Evolutionary conservation across 352 stramenopile species (phyloP), one percentile per base, ranked within the genome.

Genomic region (Blastocystis sp.): DNA sequence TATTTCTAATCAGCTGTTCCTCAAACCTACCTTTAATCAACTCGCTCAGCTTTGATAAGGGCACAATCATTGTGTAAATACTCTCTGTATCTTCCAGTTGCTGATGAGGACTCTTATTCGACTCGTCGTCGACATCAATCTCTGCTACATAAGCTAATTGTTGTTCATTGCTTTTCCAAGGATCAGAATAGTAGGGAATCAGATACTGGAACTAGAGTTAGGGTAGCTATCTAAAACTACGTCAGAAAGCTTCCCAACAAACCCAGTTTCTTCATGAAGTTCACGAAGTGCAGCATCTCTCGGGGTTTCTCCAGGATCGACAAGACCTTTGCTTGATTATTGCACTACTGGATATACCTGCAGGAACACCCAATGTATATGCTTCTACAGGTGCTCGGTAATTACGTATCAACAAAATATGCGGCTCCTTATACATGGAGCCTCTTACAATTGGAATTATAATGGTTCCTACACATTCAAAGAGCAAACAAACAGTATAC

Each of bases 121-220:
- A 50, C 13, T 53, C 26, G n/a, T 26, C 20, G 26, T 85, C 73
- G 30, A 85, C 63, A 47, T 85, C 73, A 16, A 85, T 47, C 47
- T 85, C 73, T 13, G 53, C 50, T n/a, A 85, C 26, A 8, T 50
- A 66, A 24, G 53, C 3, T 30, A 66, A 24, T 41, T 85, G 73
- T 34, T 85, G 47, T 43, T 85, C 73, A 69, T 85, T 85, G 30
- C 73, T 85, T 30, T 85, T 85, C 73, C 73, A 85, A 20, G 73
- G 73, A 68, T 85, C 73, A 5, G 13, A 68, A 30, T 54, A 85
- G 34, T 69, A 85, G 0, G 73, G 50, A 41, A 85, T 68, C 2
- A 37, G n/a, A 37, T 69, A 30, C 20, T 68, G 6, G 3, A 18
- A 45, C 73, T 85, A 85, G 8, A 11, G 26, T 54, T 34, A 41